phyloP scores from a whole-genome alignment of 2,329 filamentous ascomycete genomes.

The Phaeosphaeriaceae sp. region DNA sequence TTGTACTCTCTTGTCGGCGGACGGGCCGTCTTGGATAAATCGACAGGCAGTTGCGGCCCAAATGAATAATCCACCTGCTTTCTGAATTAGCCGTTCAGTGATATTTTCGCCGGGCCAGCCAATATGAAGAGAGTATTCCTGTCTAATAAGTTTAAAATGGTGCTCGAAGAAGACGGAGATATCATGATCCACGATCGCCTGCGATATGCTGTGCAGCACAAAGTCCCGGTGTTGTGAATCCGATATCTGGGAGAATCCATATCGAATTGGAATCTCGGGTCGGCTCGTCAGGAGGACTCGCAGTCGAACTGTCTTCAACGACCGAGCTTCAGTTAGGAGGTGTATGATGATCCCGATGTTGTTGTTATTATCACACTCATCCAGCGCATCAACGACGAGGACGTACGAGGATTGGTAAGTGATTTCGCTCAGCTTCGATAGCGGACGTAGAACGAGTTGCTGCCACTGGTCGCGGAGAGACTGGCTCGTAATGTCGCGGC shows the following conservation, averaged over 20 bases:
- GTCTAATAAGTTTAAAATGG: background rate
- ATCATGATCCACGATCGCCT: slow-evolving; percentile 9
- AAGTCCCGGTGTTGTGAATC: slow-evolving; percentile 6
- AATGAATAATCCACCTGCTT: no score
- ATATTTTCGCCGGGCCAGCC: no score
- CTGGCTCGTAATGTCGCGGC: slow-evolving; percentile 2
- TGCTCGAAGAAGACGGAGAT: background rate
- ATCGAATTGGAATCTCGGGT: slow-evolving; percentile 11
- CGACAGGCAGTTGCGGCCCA: no score
- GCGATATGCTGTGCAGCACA: slow-evolving; percentile 13
- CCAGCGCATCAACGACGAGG: slow-evolving; percentile 29
- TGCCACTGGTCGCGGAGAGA: slow-evolving; percentile 13
- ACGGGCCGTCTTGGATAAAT: no score
- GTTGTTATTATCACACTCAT: slow-evolving; percentile 32
- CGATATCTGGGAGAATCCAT: slow-evolving; percentile 6
- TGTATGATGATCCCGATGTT: slow-evolving; percentile 8
- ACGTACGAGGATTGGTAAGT: background rate
- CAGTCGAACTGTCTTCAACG: slow-evolving; percentile 1
- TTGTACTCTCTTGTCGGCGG: no score
- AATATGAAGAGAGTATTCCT: background rate
- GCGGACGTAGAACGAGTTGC: slow-evolving; percentile 13
- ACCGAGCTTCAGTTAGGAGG: slow-evolving; percentile 3
- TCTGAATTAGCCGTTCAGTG: no score
- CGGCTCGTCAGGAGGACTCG: slow-evolving; percentile 20
- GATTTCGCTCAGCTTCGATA: background rate